Percentiles rank a stretch among this genome's conserved stretches.
These are phyloP conservation scores for Exophiala phaeomuriformis DNA, from an alignment of 2,329 filamentous ascomycete species.

Conservation along the genomic window DNA sequence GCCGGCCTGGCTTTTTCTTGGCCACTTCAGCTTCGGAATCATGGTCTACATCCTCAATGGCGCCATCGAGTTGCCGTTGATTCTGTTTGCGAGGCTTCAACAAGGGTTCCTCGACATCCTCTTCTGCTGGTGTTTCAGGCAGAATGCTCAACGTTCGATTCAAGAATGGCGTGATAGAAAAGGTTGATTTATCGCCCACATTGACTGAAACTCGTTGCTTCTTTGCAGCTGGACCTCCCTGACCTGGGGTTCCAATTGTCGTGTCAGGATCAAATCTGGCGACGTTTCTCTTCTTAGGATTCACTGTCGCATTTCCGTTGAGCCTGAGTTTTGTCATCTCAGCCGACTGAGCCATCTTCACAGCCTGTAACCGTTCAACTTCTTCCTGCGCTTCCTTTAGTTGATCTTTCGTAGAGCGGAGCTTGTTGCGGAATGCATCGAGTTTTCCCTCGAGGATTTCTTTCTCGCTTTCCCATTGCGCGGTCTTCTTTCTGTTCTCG, in stretches of 20 bases:
- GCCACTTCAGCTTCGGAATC: slow-evolving; percentile 1
- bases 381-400: slow-evolving; percentile 58
- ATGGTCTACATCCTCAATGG: slow-evolving; percentile 11
- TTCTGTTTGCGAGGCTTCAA: slow-evolving; percentile 25
- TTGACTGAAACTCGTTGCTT: slow-evolving; percentile 54
- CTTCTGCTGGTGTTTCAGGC: slow-evolving; percentile 36
- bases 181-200: slow-evolving; percentile 78
- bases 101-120: slow-evolving; percentile 23
- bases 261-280: slow-evolving; percentile 40
- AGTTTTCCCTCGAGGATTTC: slow-evolving; percentile 64
- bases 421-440: slow-evolving; percentile 60
- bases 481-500: slow-evolving; percentile 49
- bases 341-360: slow-evolving; percentile 30
- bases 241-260: slow-evolving; percentile 47
- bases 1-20: slow-evolving; percentile 10
- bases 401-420: slow-evolving; percentile 63
- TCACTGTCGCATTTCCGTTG: slow-evolving; percentile 20
- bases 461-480: slow-evolving; percentile 56
- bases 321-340: slow-evolving; percentile 25
- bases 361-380: slow-evolving; percentile 39
- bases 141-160: slow-evolving; percentile 61
- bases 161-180: slow-evolving; percentile 90
- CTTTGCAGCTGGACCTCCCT: slow-evolving; percentile 43
- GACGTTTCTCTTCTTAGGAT: slow-evolving; percentile 38
- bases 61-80: slow-evolving; percentile 10